These are phyloP conservation scores for Amylostereum chailletii DNA, from an alignment of 1,284 basidiomycete genomes.

Conservation along the genomic window DNA sequence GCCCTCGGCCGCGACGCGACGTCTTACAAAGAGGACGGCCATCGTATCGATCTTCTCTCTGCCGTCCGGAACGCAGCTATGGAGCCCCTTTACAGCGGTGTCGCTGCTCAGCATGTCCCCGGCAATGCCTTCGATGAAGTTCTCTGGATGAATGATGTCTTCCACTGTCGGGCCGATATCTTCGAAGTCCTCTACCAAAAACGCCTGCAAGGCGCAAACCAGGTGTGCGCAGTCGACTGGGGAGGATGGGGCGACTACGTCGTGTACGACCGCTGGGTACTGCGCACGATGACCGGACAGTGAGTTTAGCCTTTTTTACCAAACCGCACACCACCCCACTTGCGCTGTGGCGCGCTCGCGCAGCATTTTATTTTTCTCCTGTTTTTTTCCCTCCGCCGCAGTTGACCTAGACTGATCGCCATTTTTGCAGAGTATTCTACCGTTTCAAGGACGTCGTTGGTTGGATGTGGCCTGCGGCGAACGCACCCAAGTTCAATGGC, in stretches of 20 bases:
- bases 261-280: background rate
- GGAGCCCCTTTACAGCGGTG: background rate
- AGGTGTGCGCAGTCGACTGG: background rate
- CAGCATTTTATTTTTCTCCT: no score
- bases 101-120: background rate
- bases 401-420: background rate
- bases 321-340: no score
- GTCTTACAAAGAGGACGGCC: background rate
- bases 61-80: background rate
- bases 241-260: background rate
- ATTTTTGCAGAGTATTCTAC: background rate
- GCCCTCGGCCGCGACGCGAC: background rate
- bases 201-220: background rate
- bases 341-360: no score
- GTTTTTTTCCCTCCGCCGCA: background rate
- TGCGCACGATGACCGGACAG: background rate
- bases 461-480: slow-evolving; percentile 4
- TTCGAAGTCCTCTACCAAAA: background rate
- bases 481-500: slow-evolving; percentile 5
- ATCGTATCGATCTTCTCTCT: background rate
- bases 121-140: background rate
- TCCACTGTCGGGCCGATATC: background rate
- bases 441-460: background rate
- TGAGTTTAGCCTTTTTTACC: background rate
- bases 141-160: background rate